Evolutionary conservation across 1,284 basidiomycete species (phyloP).

Genomic region (Fomitopsis pinicola): DNA sequence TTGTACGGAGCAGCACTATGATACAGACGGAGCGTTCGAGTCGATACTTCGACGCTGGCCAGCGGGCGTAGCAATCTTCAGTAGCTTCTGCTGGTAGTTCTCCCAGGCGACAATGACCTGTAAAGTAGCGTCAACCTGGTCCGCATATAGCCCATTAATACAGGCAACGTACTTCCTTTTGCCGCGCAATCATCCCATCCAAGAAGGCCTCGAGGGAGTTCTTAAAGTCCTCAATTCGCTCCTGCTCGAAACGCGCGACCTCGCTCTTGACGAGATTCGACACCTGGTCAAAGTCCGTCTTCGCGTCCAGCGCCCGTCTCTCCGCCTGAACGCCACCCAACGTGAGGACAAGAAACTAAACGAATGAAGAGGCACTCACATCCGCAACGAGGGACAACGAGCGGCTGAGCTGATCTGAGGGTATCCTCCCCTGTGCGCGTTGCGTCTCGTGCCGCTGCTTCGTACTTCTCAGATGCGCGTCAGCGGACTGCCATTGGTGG

Average conservation of each 20-base stretch:
- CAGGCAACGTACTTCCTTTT: slow-evolving; percentile 62
- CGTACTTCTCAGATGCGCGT: slow-evolving; percentile 70
- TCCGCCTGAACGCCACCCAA: slow-evolving; percentile 57
- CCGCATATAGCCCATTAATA: neutral
- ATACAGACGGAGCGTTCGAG: slow-evolving; percentile 8
- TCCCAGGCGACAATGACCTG: slow-evolving; percentile 73
- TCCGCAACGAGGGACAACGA: slow-evolving; percentile 78
- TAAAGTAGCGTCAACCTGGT: neutral
- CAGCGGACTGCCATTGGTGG: slow-evolving; percentile 75
- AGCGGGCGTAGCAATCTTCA: slow-evolving; percentile 37
- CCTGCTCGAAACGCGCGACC: slow-evolving; percentile 90
- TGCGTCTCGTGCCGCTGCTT: slow-evolving; percentile 80
- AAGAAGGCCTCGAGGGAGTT: slow-evolving; percentile 71
- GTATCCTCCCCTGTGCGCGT: slow-evolving; percentile 66
- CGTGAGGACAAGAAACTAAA: neutral
- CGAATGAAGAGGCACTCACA: slow-evolving; percentile 35
- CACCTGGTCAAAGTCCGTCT: slow-evolving; percentile 85
- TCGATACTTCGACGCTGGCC: slow-evolving; percentile 11
- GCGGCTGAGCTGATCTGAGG: slow-evolving; percentile 60
- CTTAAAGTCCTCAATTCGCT: slow-evolving; percentile 89
- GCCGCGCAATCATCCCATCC: slow-evolving; percentile 77
- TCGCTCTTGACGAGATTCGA: slow-evolving; percentile 88
- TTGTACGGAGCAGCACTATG: neutral
- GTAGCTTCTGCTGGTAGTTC: slow-evolving; percentile 61
- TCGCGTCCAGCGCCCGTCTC: slow-evolving; percentile 73